These are phyloP conservation scores for Suillus lakei DNA, from an alignment of 768 basidiomycete species.

Conservation along the genomic window DNA sequence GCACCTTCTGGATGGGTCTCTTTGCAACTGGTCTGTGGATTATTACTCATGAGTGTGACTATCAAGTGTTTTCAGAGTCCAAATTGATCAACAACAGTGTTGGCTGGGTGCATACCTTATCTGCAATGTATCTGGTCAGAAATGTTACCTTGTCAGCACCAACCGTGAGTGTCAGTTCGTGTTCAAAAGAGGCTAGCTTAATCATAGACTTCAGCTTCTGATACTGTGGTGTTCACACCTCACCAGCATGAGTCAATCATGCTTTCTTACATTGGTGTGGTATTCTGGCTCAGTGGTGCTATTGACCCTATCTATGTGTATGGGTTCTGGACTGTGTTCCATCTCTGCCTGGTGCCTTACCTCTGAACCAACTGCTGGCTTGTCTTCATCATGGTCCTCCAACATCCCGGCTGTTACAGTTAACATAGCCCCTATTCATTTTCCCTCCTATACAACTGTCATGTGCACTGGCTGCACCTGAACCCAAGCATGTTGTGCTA, in stretches of 20 bases:
- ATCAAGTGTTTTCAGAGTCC: conserved; percentile 93
- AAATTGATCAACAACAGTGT: conserved; percentile 93
- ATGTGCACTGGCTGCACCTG: no score
- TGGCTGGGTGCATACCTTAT: no score
- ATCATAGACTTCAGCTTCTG: conserved; percentile 74
- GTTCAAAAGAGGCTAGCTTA: neutral
- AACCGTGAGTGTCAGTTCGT: no score
- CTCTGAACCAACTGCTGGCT: conserved; percentile 93
- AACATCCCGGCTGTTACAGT: no score
- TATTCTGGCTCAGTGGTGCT: conserved; percentile 74
- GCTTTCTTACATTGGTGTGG: conserved; percentile 82
- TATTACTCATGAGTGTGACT: conserved; percentile 92
- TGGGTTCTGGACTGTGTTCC: conserved; percentile 80
- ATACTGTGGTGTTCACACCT: conserved; percentile 79
- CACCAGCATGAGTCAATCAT: conserved; percentile 82
- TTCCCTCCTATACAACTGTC: no score
- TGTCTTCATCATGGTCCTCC: conserved; percentile 94
- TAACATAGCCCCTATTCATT: no score
- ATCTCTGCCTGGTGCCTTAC: conserved; percentile 88
- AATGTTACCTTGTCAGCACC: no score
- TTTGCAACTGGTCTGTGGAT: conserved; percentile 95
- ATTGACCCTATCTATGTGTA: conserved; percentile 55
- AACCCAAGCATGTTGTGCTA: no score
- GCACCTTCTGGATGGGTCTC: conserved; percentile 82
- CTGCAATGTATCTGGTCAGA: no score